Evolutionary conservation across 257 asterid species (phyloP).

Genomic region (Verbascum thapsus): DNA sequence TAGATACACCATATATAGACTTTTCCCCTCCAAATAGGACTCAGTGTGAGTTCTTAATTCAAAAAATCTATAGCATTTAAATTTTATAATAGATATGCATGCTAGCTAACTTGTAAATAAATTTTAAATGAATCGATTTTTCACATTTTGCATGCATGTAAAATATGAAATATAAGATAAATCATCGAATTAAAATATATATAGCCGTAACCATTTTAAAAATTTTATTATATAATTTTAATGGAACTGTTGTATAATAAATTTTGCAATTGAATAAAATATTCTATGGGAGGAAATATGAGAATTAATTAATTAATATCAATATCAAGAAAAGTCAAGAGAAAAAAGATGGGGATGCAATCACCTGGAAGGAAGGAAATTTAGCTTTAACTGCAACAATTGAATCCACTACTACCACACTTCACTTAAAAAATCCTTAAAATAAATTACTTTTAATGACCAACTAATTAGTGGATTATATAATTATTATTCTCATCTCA

Average conservation of each 20-base stretch:
- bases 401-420: conserved; percentile 46
- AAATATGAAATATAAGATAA: too few species aligned
- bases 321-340: conserved; percentile 53
- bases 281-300: conserved; percentile 32
- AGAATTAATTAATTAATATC: conserved; percentile 14
- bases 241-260: conserved; percentile 29
- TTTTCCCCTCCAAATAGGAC: conserved; percentile 40
- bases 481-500: conserved; percentile 2
- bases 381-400: conserved; percentile 38
- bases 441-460: conserved; percentile 41
- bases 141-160: too few species aligned
- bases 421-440: conserved; percentile 27
- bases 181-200: too few species aligned
- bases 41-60: too few species aligned
- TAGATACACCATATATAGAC: conserved; percentile 38
- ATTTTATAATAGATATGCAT: too few species aligned
- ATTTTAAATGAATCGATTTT: too few species aligned
- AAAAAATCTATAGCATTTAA: too few species aligned
- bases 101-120: too few species aligned
- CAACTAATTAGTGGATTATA: conserved; percentile 51
- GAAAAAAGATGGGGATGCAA: conserved; percentile 42
- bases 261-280: conserved; percentile 38
- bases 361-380: conserved; percentile 56
- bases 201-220: too few species aligned
- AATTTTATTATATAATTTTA: too few species aligned